These are phyloP conservation scores for Mucor racemosus DNA, from an alignment of 371 early-diverging fungal genomes.

Conservation along the genomic window DNA sequence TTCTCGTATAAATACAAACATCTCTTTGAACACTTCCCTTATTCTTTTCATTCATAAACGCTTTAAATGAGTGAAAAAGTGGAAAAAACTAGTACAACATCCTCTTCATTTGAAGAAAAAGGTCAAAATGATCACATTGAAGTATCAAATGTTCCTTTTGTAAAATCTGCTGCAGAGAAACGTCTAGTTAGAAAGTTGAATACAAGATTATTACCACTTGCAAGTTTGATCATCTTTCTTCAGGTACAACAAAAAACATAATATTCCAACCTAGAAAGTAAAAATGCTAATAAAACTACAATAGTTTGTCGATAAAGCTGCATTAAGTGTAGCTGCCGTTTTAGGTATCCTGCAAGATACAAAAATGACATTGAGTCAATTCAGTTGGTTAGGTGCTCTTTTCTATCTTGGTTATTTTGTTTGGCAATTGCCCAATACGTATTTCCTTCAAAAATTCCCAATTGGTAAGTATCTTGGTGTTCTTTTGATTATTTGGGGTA, in stretches of 20 bases:
- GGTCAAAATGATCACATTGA: not conserved
- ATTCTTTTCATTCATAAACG: not conserved
- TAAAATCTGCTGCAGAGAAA: conserved; percentile 21
- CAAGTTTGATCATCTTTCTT: conserved; percentile 28
- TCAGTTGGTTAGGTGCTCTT: conserved; percentile 36
- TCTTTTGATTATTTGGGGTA: conserved; percentile 33
- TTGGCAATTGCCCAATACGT: conserved; percentile 46
- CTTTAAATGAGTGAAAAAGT: not conserved
- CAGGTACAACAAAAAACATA: conserved; percentile 1
- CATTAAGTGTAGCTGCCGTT: conserved; percentile 36
- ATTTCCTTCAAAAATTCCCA: conserved; percentile 37
- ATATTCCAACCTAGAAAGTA: too few relatives aligned
- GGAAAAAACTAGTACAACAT: conserved; percentile 2
- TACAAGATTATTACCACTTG: conserved; percentile 42
- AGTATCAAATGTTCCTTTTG: conserved; percentile 3
- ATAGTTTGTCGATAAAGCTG: conserved; percentile 45
- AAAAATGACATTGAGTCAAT: conserved; percentile 20
- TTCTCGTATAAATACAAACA: too few relatives aligned
- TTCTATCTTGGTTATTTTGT: conserved; percentile 45
- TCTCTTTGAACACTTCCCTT: not conserved
- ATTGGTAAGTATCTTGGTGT: conserved; percentile 35
- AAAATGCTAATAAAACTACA: not conserved
- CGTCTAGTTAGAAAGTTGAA: conserved; percentile 48
- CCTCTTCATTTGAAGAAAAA: conserved; percentile 5
- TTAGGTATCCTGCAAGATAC: conserved; percentile 42